Evolutionary conservation across 1,284 basidiomycete species (phyloP), one percentile per base, ranked within the genome.

Genomic region (Ustilago crameri): DNA sequence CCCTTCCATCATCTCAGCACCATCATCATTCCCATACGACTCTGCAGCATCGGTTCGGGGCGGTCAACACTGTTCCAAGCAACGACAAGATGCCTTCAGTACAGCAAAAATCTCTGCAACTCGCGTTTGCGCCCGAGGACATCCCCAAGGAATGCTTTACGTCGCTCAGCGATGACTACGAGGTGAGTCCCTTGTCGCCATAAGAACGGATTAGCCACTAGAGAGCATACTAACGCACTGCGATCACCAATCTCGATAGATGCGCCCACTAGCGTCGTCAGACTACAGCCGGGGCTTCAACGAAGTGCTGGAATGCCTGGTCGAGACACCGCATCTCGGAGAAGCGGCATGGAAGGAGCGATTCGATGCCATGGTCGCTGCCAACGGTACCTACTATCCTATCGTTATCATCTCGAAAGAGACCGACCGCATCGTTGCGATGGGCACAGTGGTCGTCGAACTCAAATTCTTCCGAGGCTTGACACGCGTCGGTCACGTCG

Each of bases 401-500:
- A 84, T 95, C 76, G 94, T 94, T 75, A 89, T 98, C 78, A 86
- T 96, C 63, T 88, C 91, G 82, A 88, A 88, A 58, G 81, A 85
- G 8, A 87, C 89, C 0, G 93, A 96, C 85, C 85, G 86, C 67
- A 89, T 98, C 79, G 91, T 95, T 44, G 94, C 88, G 26, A 89
- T 91, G 26, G 95, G 94, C n/a, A 89, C 90, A 12, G 86, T 96
- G 46, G 89, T 98, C 79, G 84, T 95, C 64, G 94, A 96, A 84
- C 90, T 90, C 86, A 98, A 98, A 86, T 97, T 98, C 87, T 86
- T 94, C 26, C 88, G 93, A 24, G 89, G 88, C 4, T 86, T 92
- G 23, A 92, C 92, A 23, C 86, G 87, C 57, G 92, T 93, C 9
- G 95, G 93, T 0, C 95, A 98, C 82, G 95, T 98, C 68, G 95